Evolutionary conservation across 202 grass and related monocot genomes (phyloP).

Genomic region (Saccharum hybrid): DNA sequence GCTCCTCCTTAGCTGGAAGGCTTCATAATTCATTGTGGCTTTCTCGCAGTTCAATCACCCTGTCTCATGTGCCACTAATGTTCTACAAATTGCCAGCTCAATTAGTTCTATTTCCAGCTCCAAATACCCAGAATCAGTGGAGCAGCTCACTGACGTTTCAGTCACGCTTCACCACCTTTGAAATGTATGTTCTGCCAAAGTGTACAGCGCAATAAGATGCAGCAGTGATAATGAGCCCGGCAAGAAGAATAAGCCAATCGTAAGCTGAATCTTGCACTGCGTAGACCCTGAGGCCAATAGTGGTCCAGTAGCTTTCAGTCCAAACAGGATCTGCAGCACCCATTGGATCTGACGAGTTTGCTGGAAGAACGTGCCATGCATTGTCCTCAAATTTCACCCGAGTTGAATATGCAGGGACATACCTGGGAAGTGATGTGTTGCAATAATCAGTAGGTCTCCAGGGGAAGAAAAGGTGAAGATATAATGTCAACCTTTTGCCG

Average conservation of each 20-base stretch:
- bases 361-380: slow-evolving; percentile 68
- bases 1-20: neutral
- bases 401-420: slow-evolving; percentile 91
- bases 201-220: slow-evolving; percentile 62
- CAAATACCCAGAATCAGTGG: slow-evolving; percentile 27
- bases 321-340: slow-evolving; percentile 71
- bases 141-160: slow-evolving; percentile 41
- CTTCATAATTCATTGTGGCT: slow-evolving; percentile 12
- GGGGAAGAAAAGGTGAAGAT: neutral
- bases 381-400: slow-evolving; percentile 72
- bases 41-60: neutral
- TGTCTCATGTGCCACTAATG: slow-evolving; percentile 5
- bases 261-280: slow-evolving; percentile 67
- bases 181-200: slow-evolving; percentile 58
- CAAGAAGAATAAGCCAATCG: slow-evolving; percentile 65
- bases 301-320: slow-evolving; percentile 97
- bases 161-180: slow-evolving; percentile 74
- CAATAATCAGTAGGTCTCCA: slow-evolving; percentile 32
- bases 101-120: neutral
- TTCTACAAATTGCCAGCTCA: slow-evolving; percentile 23
- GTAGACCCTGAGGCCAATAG: slow-evolving; percentile 80
- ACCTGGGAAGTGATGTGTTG: slow-evolving; percentile 57
- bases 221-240: slow-evolving; percentile 57
- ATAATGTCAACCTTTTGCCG: neutral
- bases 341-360: slow-evolving; percentile 66